Conservation (phyloP, 768 basidiomycete species). For the Hericium rajendrae region DNA sequence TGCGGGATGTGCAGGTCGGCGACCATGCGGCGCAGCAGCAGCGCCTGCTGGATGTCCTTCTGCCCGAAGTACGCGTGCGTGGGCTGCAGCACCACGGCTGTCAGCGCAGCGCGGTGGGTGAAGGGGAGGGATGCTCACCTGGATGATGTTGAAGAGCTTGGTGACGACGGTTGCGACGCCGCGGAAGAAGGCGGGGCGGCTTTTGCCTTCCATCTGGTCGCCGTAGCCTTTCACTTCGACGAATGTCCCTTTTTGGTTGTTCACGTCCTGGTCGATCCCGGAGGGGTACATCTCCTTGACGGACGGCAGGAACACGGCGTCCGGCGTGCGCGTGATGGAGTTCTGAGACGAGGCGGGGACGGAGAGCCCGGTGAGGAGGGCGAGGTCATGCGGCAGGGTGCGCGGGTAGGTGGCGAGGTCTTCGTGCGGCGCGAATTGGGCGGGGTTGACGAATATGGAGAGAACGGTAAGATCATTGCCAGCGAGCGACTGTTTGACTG, state of each 20-base stretch:
- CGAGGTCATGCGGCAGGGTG: slow-evolving; percentile 69
- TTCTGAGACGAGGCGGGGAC: slow-evolving; percentile 10
- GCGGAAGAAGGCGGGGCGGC: slow-evolving; percentile 85
- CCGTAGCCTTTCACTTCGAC: slow-evolving; percentile 87
- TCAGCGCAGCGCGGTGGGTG: neutral
- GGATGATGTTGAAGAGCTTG: slow-evolving; percentile 88
- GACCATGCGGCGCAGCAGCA: slow-evolving; percentile 70
- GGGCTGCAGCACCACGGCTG: slow-evolving; percentile 41
- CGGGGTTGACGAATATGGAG: slow-evolving; percentile 96
- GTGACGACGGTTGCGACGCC: slow-evolving; percentile 93
- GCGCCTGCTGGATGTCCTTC: slow-evolving; percentile 80
- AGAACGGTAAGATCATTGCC: slow-evolving; percentile 83
- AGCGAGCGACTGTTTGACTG: slow-evolving; percentile 69
- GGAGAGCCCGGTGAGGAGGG: slow-evolving; percentile 37
- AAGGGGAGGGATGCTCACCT: slow-evolving; percentile 40
- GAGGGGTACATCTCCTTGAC: slow-evolving; percentile 88
- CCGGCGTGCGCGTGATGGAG: slow-evolving; percentile 29
- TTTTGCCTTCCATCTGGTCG: slow-evolving; percentile 87
- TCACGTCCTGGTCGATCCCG: slow-evolving; percentile 71
- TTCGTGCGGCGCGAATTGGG: slow-evolving; percentile 94
- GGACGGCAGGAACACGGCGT: slow-evolving; percentile 72
- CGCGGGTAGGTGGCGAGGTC: slow-evolving; percentile 88
- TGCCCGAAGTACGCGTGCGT: slow-evolving; percentile 93
- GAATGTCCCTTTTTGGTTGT: slow-evolving; percentile 77
- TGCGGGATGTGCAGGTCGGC: slow-evolving; percentile 74